phyloP scores from a whole-genome alignment of 306 rosid species.

The Delonix regia region DNA sequence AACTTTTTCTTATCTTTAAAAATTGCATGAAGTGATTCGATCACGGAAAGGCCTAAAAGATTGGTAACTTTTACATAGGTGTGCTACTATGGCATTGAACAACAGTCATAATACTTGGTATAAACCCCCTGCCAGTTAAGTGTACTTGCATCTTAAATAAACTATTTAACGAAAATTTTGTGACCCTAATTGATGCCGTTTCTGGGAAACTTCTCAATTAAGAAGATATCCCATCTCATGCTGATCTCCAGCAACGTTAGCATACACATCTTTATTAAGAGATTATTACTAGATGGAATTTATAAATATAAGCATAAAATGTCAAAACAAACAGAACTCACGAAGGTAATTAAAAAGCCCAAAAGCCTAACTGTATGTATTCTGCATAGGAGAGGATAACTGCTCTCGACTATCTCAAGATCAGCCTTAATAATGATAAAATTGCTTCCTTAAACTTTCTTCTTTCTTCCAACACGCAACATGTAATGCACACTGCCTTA shows the following conservation, averaged over 20 bases:
- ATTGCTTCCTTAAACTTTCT: not conserved
- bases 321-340: not conserved
- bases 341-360: not conserved
- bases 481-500: not conserved
- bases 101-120: not conserved
- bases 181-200: not conserved
- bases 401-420: not conserved
- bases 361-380: not conserved
- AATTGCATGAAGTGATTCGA: constrained; percentile 17
- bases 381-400: constrained; percentile 10
- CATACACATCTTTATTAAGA: not conserved
- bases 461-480: not conserved
- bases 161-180: not conserved
- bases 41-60: not conserved
- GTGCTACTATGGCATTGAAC: not conserved
- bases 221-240: not conserved
- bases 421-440: not conserved
- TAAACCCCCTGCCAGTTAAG: not conserved
- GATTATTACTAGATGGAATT: not conserved
- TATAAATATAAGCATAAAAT: not conserved
- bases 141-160: not conserved
- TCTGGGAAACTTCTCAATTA: not conserved
- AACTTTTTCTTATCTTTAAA: not conserved
- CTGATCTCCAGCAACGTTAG: not conserved
- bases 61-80: not conserved